Evolutionary conservation across 768 basidiomycete species (phyloP), one percentile per base, ranked within the genome.

Genomic region (Kwoniella bestiolae): DNA sequence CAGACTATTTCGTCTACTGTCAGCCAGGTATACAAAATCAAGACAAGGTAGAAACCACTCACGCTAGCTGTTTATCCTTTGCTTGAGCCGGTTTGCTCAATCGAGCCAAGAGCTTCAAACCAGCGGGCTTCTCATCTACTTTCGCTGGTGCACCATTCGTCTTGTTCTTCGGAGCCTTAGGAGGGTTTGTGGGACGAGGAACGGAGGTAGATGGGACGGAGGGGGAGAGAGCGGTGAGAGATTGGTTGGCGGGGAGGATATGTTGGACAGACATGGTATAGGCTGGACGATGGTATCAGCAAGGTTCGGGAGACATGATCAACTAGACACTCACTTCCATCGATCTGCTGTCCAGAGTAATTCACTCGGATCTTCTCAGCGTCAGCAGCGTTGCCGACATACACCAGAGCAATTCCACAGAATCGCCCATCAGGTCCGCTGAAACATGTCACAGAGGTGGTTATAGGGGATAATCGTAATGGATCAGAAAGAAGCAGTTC

Each of bases 251-350:
- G 1, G 69, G 56, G 5, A 76, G 63, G 47, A 76, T 56, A 51
- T 76, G 74, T 25, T 72, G 72, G 2, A 76, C 74, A 4, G 67
- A 63, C 11, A 72, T 51, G 23, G 53, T 63, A 41, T 60, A 70
- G 5, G 68, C 70, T 75, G 64, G n/a, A n/a, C n/a, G n/a, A 23
- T n/a, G 25, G 1, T 18, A 35, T 68, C 47, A 73, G 63, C n/a
- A n/a, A n/a, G n/a, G n/a, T n/a, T n/a, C n/a, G n/a, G n/a, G n/a
- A n/a, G n/a, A n/a, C n/a, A n/a, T n/a, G n/a, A n/a, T n/a, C n/a
- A n/a, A n/a, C n/a, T n/a, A n/a, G n/a, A n/a, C n/a, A 75, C 74
- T 64, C 45, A 75, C 74, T 71, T 26, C 47, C 57, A 52, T 76
- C 74, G n/a, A 76, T 71, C 16, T 55, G 66, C 35, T 71, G 65